Base-by-base conservation (phyloP, 2,329 filamentous ascomycete species). In the Hypomyces perniciosus region DNA sequence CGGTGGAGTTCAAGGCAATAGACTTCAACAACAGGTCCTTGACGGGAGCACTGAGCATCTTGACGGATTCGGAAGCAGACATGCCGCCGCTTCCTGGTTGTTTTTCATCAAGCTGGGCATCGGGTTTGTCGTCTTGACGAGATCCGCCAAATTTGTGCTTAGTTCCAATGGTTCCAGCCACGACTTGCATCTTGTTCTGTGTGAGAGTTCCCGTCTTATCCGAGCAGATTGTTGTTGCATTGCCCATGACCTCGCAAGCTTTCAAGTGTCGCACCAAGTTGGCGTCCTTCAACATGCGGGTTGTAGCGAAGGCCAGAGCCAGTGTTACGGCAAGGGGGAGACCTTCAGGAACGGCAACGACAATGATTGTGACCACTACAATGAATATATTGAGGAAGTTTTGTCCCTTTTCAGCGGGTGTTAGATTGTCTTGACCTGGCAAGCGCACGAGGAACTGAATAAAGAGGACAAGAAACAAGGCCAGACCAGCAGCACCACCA, bases 401-500 rank as follows among this genome's bases (percentile, higher is more conserved):
- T 61, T 92, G 88, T 7, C 87, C 90, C 71, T 95, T 96, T 48
- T 83, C 67, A 3, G 88, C 83, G 3, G 89, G 76, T 0, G 77
- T 77, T 2, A 70, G 70, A 4, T 62, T 56, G 52, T 80, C 74
- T 13, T 71, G 49, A 68, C 77, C 64, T 5, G 75, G 73, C 3
- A 96, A 77, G 9, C 81, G 72, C 44, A 84, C 88, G 8, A 93
- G 74, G 64, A 95, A 96, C 61, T 90, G 81, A 71, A 96, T 91
- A 62, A 96, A 81, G 10, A 96, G 76, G 42, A 95, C 86, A 43
- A 92, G 76, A 70, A 96, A 96, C 43, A 96, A 75, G 7, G 90
- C 72, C 10, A 93, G 73, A 57, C 86, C 89, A 44, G 90, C 88
- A 46, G 77, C 83, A 65, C 88, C 89, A 68, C 86, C 86, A 34